phyloP scores from a whole-genome alignment of 768 basidiomycete genomes.

The Atractiella rhizophila region DNA sequence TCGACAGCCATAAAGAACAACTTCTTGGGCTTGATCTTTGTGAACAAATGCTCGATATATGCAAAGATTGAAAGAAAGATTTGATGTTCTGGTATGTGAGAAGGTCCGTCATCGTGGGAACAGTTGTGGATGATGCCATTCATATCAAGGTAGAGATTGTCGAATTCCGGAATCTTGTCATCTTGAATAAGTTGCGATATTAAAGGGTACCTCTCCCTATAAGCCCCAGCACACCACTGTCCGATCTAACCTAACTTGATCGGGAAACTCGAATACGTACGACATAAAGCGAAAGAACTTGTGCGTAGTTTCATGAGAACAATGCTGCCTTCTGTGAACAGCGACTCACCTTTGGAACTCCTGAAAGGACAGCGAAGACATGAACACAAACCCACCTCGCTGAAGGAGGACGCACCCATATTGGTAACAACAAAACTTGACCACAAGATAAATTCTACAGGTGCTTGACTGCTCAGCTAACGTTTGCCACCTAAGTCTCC shows the following conservation, averaged over 20 bases:
- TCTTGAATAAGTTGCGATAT: slow-evolving; percentile 94
- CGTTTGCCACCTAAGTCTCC: too few relatives aligned
- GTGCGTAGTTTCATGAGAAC: too few relatives aligned
- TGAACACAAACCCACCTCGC: too few relatives aligned
- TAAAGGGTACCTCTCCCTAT: slow-evolving; percentile 83
- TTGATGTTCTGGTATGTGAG: slow-evolving; percentile 81
- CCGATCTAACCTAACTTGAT: background rate
- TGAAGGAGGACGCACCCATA: too few relatives aligned
- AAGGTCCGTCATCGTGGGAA: slow-evolving; percentile 91
- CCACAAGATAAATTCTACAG: too few relatives aligned
- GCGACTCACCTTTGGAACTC: too few relatives aligned
- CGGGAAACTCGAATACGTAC: slow-evolving; percentile 7
- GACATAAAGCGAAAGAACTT: slow-evolving; percentile 21
- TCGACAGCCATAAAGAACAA: slow-evolving; percentile 98
- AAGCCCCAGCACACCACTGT: background rate
- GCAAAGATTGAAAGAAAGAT: slow-evolving; percentile 92
- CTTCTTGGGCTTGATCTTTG: slow-evolving; percentile 92
- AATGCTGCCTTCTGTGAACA: too few relatives aligned
- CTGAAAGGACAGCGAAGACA: too few relatives aligned
- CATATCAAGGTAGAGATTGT: slow-evolving; percentile 81
- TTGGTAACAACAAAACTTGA: too few relatives aligned
- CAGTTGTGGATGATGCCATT: slow-evolving; percentile 43
- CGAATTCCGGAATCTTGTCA: slow-evolving; percentile 97
- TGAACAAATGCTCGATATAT: slow-evolving; percentile 88
- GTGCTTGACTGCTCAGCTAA: too few relatives aligned